Evolutionary conservation across 805 yeast species (phyloP).

Genomic region (Starmerella powellii): DNA sequence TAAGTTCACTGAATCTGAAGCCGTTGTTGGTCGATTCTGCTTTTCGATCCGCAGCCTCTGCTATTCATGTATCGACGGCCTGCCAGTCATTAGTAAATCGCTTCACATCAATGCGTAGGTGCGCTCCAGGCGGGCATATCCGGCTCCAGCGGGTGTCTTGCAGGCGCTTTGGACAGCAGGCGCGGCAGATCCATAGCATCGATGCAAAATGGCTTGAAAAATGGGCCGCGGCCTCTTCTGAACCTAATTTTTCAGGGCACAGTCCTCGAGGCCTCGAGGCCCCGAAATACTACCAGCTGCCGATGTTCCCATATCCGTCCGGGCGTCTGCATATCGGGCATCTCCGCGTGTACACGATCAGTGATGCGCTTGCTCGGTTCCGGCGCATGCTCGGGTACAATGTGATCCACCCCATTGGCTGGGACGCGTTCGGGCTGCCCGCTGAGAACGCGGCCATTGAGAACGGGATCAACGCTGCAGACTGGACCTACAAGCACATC

Average conservation of each 20-base stretch:
- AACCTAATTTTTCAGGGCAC: neutral
- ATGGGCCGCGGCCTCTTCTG: conserved; percentile 18
- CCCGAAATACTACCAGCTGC: conserved; percentile 44
- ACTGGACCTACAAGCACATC: conserved; percentile 78
- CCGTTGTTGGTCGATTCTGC: no score
- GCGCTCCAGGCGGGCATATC: no score
- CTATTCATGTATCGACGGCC: no score
- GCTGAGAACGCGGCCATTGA: conserved; percentile 98
- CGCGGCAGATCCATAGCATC: conserved; percentile 11
- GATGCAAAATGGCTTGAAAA: conserved; percentile 27
- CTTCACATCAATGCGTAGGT: no score
- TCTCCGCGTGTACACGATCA: conserved; percentile 79
- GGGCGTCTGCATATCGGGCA: conserved; percentile 92
- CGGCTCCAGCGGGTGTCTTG: no score
- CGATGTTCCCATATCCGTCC: conserved; percentile 96
- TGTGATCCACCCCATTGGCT: conserved; percentile 94
- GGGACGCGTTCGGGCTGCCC: conserved; percentile 98
- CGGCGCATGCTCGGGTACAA: conserved; percentile 61
- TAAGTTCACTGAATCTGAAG: no score
- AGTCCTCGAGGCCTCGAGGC: neutral
- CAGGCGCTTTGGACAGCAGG: no score
- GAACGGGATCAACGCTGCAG: conserved; percentile 60
- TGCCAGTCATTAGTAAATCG: no score
- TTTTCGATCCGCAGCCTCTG: no score
- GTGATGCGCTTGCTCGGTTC: conserved; percentile 72